These are phyloP conservation scores for Phylloporus arenicola DNA, from an alignment of 768 basidiomycete genomes.

Conservation along the genomic window DNA sequence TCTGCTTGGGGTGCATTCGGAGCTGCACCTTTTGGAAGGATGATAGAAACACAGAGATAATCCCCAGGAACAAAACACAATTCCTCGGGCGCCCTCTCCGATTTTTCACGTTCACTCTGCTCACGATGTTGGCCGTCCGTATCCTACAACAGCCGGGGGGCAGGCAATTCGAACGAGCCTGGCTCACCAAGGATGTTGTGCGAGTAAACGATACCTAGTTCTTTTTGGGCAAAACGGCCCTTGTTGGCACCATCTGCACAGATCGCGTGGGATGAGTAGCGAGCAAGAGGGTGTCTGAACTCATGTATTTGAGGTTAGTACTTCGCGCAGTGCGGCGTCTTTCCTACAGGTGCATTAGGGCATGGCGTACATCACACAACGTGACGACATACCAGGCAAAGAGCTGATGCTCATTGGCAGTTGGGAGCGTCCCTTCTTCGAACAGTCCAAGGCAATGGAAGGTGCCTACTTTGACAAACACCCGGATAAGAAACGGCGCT, in stretches of 20 bases:
- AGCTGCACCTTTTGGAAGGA: slow-evolving; percentile 60
- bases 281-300: slow-evolving; percentile 76
- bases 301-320: slow-evolving; percentile 67
- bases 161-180: slow-evolving; percentile 51
- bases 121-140: slow-evolving; percentile 29
- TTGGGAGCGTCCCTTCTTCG: slow-evolving; percentile 71
- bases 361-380: neutral
- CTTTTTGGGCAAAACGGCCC: slow-evolving; percentile 69
- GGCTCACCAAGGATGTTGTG: slow-evolving; percentile 82
- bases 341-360: slow-evolving; percentile 44
- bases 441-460: slow-evolving; percentile 73
- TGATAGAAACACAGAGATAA: slow-evolving; percentile 67
- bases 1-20: slow-evolving; percentile 46
- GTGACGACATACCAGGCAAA: slow-evolving; percentile 60
- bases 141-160: slow-evolving; percentile 58
- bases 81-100: slow-evolving; percentile 72
- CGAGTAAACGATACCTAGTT: slow-evolving; percentile 76
- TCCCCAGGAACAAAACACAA: slow-evolving; percentile 78
- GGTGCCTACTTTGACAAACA: slow-evolving; percentile 76
- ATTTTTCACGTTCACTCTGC: slow-evolving; percentile 44
- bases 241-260: slow-evolving; percentile 70
- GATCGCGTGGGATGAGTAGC: slow-evolving; percentile 75
- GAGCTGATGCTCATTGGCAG: slow-evolving; percentile 76
- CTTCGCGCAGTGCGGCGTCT: slow-evolving; percentile 76
- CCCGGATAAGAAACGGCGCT: slow-evolving; percentile 73